phyloP scores from a whole-genome alignment of 2,329 filamentous ascomycete species.

The Endoconidiophora laricicola region DNA sequence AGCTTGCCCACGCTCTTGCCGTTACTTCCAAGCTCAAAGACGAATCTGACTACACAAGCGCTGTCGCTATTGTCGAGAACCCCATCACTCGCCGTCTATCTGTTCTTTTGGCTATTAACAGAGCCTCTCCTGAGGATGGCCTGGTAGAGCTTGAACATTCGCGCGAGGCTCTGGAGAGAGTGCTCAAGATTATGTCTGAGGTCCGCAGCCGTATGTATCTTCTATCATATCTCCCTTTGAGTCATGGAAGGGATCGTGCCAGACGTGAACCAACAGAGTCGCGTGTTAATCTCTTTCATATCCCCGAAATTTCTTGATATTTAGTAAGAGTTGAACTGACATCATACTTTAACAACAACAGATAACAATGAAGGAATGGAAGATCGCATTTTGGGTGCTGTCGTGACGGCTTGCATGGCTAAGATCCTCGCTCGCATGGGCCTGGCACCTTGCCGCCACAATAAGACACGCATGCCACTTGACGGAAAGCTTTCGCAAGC shows the following conservation, averaged over 20 bases:
- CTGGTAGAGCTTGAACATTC: slow-evolving; percentile 4
- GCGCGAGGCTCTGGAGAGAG: slow-evolving; percentile 4
- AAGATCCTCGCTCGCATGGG: slow-evolving; percentile 13
- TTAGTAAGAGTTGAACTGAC: background rate
- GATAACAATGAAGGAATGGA: slow-evolving; percentile 10
- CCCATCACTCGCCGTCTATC: slow-evolving; percentile 1
- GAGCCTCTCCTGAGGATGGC: slow-evolving; percentile 10
- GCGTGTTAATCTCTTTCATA: background rate
- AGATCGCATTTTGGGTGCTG: slow-evolving; percentile 8
- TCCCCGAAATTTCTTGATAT: too few species aligned
- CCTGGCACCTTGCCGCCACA: slow-evolving; percentile 10
- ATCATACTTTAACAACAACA: background rate
- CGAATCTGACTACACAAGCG: slow-evolving; percentile 11
- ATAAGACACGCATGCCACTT: slow-evolving; percentile 12
- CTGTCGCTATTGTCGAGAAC: slow-evolving; percentile 10
- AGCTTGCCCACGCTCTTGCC: slow-evolving; percentile 11
- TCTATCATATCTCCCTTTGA: background rate
- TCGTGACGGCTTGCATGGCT: slow-evolving; percentile 8
- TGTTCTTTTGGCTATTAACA: slow-evolving; percentile 11
- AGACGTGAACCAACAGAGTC: background rate
- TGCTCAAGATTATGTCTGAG: slow-evolving; percentile 7
- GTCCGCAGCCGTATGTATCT: slow-evolving; percentile 11
- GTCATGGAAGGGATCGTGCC: background rate
- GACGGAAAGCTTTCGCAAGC: slow-evolving; percentile 10
- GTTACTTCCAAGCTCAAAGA: slow-evolving; percentile 11